Percentiles rank a stretch among this genome's conserved stretches.
These are phyloP conservation scores for Syzygium grande DNA, from an alignment of 345 rosid genomes.

Conservation along the genomic window DNA sequence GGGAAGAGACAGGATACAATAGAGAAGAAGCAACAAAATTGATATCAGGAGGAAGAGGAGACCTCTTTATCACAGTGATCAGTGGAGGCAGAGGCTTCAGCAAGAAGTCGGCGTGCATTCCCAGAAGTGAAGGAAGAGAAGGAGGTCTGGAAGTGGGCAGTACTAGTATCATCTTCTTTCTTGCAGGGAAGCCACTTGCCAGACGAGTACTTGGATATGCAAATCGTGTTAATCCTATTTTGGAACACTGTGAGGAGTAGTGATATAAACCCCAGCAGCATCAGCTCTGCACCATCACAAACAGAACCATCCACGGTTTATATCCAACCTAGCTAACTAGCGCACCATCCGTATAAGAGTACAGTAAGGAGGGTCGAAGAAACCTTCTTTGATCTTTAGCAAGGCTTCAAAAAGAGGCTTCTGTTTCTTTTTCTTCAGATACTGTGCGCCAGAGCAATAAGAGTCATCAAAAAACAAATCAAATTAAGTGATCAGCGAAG, in stretches of 20 bases:
- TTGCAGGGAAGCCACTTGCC: not conserved
- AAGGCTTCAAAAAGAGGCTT: constrained; percentile 68
- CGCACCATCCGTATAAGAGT: not conserved
- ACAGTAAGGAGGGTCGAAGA: not conserved
- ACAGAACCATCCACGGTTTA: not conserved
- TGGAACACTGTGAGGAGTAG: constrained; percentile 56
- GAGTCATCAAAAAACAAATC: not conserved
- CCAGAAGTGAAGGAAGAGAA: constrained; percentile 4
- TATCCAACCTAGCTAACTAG: not conserved
- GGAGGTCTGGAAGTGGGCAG: constrained; percentile 23
- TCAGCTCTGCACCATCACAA: constrained; percentile 46
- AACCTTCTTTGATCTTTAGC: constrained; percentile 79
- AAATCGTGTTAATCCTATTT: constrained; percentile 29
- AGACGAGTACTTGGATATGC: constrained; percentile 31
- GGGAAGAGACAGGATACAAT: no score
- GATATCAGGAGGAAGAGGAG: not conserved
- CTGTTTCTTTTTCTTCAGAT: constrained; percentile 42
- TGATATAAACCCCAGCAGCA: constrained; percentile 83
- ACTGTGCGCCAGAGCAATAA: constrained; percentile 7
- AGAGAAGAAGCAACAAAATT: not conserved
- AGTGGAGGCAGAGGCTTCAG: constrained; percentile 17
- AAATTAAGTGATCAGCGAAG: not conserved
- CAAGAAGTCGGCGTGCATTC: constrained; percentile 49
- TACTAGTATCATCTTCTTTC: constrained; percentile 35
- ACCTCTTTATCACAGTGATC: constrained; percentile 29